These are phyloP conservation scores for Tieghemostelium lacteum DNA, from an alignment of 78 protist species.

Conservation along the genomic window DNA sequence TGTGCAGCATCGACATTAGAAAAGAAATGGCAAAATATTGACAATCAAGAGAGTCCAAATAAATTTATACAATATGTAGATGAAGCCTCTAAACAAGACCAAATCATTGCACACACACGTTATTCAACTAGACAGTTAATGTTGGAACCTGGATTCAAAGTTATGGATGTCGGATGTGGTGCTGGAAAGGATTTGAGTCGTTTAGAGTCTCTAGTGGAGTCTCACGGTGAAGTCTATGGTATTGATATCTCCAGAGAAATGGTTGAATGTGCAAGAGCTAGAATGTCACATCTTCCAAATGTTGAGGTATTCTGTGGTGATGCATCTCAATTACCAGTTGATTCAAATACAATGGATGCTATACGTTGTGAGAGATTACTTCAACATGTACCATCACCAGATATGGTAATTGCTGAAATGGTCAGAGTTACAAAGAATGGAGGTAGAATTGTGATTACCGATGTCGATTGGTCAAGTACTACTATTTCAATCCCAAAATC, in stretches of 20 bases:
- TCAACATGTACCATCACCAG: constrained; percentile 65
- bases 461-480: constrained; percentile 54
- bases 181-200: constrained; percentile 65
- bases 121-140: constrained; percentile 59
- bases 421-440: constrained; percentile 52
- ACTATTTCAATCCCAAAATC: constrained; percentile 41
- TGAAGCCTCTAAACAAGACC: constrained; percentile 61
- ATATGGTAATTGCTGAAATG: constrained; percentile 35
- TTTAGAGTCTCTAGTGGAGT: constrained; percentile 32
- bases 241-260: constrained; percentile 52
- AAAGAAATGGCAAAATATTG: constrained; percentile 35
- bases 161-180: constrained; percentile 73
- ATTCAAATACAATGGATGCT: constrained; percentile 50
- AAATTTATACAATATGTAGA: constrained; percentile 76
- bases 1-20: too few species aligned
- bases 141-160: constrained; percentile 34
- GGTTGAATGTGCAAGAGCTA: constrained; percentile 72
- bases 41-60: constrained; percentile 42
- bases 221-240: constrained; percentile 42
- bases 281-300: constrained; percentile 68
- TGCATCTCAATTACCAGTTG: constrained; percentile 37
- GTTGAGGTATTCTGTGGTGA: constrained; percentile 49
- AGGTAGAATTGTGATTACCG: constrained; percentile 54
- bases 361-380: constrained; percentile 69
- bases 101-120: constrained; percentile 55